Conservation (phyloP, 495 filamentous ascomycete genomes). For the Trichocladium uniseriatum region DNA sequence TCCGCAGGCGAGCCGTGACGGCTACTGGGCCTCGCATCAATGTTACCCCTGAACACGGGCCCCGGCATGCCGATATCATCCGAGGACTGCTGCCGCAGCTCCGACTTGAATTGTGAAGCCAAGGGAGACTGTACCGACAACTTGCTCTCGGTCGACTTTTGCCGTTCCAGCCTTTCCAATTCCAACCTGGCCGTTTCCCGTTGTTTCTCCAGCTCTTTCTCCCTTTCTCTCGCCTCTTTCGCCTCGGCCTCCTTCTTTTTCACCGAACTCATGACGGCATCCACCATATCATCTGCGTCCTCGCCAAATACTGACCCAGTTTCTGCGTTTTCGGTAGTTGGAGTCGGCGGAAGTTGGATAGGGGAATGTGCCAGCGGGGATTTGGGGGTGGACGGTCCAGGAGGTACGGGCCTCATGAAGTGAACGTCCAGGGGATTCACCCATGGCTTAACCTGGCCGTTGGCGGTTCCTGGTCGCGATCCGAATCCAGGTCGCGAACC, state of each 20-base stretch:
- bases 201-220: conserved; percentile 13
- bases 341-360: conserved; percentile 16
- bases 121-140: background rate
- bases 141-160: conserved; percentile 18
- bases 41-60: conserved; percentile 19
- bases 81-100: background rate
- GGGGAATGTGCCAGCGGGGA: conserved; percentile 27
- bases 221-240: conserved; percentile 14
- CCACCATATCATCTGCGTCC: conserved; percentile 27
- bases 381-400: conserved; percentile 17
- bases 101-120: background rate
- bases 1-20: conserved; percentile 1
- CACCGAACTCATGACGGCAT: conserved; percentile 24
- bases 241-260: conserved; percentile 25
- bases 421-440: conserved; percentile 36
- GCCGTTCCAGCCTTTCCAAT: conserved; percentile 18
- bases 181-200: conserved; percentile 16
- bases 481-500: conserved; percentile 13
- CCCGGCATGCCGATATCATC: background rate
- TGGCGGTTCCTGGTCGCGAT: conserved; percentile 26
- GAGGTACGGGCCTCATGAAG: conserved; percentile 18
- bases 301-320: conserved; percentile 20
- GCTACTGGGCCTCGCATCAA: conserved; percentile 18
- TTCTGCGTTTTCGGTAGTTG: conserved; percentile 16
- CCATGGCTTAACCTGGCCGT: conserved; percentile 26